phyloP scores from a whole-genome alignment of 1,139 yeast species.

The Geotrichum bryndzae region DNA sequence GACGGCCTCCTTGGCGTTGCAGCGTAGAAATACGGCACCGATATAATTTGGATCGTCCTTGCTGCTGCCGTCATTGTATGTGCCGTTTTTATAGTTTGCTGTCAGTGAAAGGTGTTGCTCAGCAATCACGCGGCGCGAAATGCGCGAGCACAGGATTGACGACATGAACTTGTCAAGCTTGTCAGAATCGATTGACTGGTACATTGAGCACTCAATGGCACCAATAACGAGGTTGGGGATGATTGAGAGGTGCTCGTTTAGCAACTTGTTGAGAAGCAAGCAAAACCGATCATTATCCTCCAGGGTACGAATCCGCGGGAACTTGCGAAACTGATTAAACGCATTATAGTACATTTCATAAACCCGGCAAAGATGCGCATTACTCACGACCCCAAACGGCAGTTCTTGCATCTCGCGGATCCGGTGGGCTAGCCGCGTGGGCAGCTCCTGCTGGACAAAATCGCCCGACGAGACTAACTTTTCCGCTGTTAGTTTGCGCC shows the following conservation, averaged over 20 bases:
- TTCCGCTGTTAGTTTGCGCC: constrained; percentile 69
- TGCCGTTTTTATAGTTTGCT: constrained; percentile 45
- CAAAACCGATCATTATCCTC: constrained; percentile 75
- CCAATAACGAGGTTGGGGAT: constrained; percentile 91
- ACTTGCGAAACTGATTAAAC: constrained; percentile 75
- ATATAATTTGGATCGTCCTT: constrained; percentile 55
- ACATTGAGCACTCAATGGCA: constrained; percentile 70
- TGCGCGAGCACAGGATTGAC: constrained; percentile 72
- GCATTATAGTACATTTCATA: constrained; percentile 85
- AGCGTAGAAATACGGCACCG: constrained; percentile 79
- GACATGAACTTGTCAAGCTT: constrained; percentile 69
- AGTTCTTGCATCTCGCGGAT: constrained; percentile 71
- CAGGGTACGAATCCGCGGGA: constrained; percentile 57
- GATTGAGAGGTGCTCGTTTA: constrained; percentile 70
- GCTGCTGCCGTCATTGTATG: constrained; percentile 23
- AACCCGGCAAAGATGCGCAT: constrained; percentile 77
- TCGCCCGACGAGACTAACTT: constrained; percentile 78
- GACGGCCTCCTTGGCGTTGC: constrained; percentile 69
- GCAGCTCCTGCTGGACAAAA: constrained; percentile 79
- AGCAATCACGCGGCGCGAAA: constrained; percentile 80
- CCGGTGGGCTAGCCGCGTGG: constrained; percentile 75
- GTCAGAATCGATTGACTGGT: constrained; percentile 54
- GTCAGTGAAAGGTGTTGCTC: constrained; percentile 84
- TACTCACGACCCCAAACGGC: constrained; percentile 80
- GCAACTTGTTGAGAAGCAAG: constrained; percentile 50